Percentiles rank a stretch among this genome's conserved stretches.
phyloP scores from a whole-genome alignment of 208 protist species.

The Crithidia acanthocephali region DNA sequence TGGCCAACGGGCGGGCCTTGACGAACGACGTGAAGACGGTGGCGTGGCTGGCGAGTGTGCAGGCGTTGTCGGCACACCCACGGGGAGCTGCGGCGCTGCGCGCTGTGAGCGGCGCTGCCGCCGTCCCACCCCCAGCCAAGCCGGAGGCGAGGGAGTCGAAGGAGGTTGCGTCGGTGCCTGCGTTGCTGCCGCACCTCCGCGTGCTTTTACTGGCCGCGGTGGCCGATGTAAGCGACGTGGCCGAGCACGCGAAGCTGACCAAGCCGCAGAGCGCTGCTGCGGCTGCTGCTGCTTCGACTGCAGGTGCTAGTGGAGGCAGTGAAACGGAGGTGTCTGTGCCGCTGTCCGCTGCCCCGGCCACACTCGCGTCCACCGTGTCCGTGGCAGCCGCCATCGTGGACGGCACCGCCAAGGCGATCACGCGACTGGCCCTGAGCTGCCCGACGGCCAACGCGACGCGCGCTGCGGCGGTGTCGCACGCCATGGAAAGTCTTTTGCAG shows the following conservation, averaged over 20 bases:
- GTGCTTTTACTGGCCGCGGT: slow-evolving; percentile 21
- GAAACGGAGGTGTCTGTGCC: not conserved
- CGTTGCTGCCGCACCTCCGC: slow-evolving; percentile 19
- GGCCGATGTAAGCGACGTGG: slow-evolving; percentile 10
- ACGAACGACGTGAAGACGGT: slow-evolving; percentile 33
- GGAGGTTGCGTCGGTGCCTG: not conserved
- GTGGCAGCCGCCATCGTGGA: slow-evolving; percentile 46
- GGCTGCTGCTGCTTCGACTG: not conserved
- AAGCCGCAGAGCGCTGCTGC: not conserved
- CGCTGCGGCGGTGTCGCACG: slow-evolving; percentile 13
- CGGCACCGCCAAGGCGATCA: slow-evolving; percentile 54
- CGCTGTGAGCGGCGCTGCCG: not conserved
- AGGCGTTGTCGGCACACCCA: slow-evolving; percentile 14
- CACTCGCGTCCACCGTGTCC: slow-evolving; percentile 5
- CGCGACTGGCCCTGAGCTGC: slow-evolving; percentile 44
- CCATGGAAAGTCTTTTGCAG: slow-evolving; percentile 41
- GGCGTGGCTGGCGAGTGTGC: slow-evolving; percentile 34
- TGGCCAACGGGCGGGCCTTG: slow-evolving; percentile 10
- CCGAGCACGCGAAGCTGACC: slow-evolving; percentile 8
- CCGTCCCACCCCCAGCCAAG: not conserved
- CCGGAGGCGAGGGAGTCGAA: not conserved
- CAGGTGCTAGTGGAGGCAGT: too few relatives aligned
- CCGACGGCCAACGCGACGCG: slow-evolving; percentile 15
- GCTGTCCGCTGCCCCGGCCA: not conserved
- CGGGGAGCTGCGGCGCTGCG: not conserved